Base-by-base conservation (phyloP, 352 stramenopile species). In the Salisapilia sapeloensis region DNA sequence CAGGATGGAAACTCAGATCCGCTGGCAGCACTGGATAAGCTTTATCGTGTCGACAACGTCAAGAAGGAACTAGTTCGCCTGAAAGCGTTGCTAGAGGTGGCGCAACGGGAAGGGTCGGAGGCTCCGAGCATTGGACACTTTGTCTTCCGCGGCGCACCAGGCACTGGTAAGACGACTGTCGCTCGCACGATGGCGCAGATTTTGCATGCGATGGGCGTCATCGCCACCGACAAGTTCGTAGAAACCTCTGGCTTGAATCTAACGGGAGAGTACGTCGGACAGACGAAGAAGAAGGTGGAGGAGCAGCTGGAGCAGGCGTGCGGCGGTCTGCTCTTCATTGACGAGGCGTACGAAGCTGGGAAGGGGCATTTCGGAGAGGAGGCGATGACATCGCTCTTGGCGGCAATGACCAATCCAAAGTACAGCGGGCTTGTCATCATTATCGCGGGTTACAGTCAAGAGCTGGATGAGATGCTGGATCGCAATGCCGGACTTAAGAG, bases 271-370 rank as follows among this genome's bases (percentile, higher is more conserved):
- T 80, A 85, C 25, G 56, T 95, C 18, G 83, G 80, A 0, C 77
- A 91, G 3, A 97, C 85, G 2, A 83, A 95, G 35, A 64, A 85
- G 33, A 89, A 85, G 24, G 89, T 92, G 4, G 60, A 60, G 8
- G 53, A 74, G n/a, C 70, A 96, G 31, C 51, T 96, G 2, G 69
- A 83, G 4, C 59, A 94, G 43, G 87, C 86, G 2, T 65, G 72
- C 15, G 91, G 89, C 6, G 87, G 81, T 16, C 60, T 97, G 24
- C 45, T 97, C 16, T 96, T 97, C 43, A 78, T 96, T 24, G 76
- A 96, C 43, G 87, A 97, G 44, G 72, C 83, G 5, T 96, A 96
- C 40, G 86, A 80, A 18, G 37, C 96, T 6, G 69, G 89, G 0
- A 89, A 90, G 53, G 75, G 56, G 6, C 36, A 24, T 2, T 93